A percentile compares a stretch with the other conserved stretches of the same genome.
Evolutionary conservation across 2,329 filamentous ascomycete species (phyloP).

Genomic region (Colletotrichum zoysiae): DNA sequence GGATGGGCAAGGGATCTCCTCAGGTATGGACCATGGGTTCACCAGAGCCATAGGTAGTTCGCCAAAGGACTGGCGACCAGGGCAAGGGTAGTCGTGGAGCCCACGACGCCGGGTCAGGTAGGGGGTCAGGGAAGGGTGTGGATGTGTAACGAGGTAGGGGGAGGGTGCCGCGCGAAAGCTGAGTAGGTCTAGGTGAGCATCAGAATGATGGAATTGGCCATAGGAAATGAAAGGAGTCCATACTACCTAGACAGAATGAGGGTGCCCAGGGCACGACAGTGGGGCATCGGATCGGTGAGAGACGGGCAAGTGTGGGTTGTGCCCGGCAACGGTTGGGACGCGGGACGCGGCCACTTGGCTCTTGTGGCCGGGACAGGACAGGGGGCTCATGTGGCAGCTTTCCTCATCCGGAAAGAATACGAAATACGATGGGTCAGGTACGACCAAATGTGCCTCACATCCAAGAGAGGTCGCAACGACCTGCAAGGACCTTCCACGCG

Average conservation of each 20-base stretch:
- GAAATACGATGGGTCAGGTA: constrained; percentile 36
- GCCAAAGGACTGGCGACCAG: constrained; percentile 12
- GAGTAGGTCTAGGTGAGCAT: constrained; percentile 18
- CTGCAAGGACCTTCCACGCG: constrained; percentile 16
- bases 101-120: constrained; percentile 13
- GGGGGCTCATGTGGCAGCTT: constrained; percentile 18
- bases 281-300: constrained; percentile 21
- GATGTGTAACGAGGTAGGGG: neutral
- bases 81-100: constrained; percentile 5
- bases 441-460: neutral
- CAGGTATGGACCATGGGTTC: constrained; percentile 2
- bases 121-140: constrained; percentile 1
- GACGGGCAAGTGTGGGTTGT: constrained; percentile 12
- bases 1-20: constrained; percentile 3
- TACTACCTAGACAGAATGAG: neutral
- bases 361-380: constrained; percentile 22
- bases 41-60: neutral
- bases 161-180: constrained; percentile 8
- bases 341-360: constrained; percentile 9
- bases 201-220: neutral
- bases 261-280: constrained; percentile 14
- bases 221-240: neutral
- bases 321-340: neutral
- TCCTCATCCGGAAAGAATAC: constrained; percentile 17
- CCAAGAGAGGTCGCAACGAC: constrained; percentile 1